phyloP scores from a whole-genome alignment of 208 protist species.

The Trypanosomatidae sp. region DNA sequence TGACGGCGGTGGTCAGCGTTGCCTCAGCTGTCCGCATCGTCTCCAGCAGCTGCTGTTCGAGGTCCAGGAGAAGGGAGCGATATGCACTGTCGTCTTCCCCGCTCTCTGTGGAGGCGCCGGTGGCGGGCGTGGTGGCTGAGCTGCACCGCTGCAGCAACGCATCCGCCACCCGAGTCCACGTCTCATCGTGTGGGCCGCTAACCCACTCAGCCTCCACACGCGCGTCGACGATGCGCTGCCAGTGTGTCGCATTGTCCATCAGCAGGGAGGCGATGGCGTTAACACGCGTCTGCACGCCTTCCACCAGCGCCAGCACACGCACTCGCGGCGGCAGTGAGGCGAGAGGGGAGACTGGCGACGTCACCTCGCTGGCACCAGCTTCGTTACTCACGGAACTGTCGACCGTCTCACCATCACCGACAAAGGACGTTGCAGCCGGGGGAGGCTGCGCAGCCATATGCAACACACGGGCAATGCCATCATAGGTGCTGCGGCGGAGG shows the following conservation, averaged over 20 bases:
- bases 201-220: constrained; percentile 12
- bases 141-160: constrained; percentile 13
- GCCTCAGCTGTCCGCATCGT: constrained; percentile 7
- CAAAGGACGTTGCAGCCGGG: too few species aligned
- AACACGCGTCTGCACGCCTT: constrained; percentile 31
- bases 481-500: constrained; percentile 16
- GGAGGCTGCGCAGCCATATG: neutral
- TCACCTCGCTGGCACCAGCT: neutral
- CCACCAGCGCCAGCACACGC: constrained; percentile 22
- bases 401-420: neutral
- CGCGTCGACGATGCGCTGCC: constrained; percentile 42
- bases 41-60: constrained; percentile 27
- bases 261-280: constrained; percentile 42
- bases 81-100: neutral
- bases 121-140: neutral
- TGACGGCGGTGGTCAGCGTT: constrained; percentile 1
- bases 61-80: constrained; percentile 9
- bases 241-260: constrained; percentile 48
- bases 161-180: constrained; percentile 16
- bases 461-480: constrained; percentile 7
- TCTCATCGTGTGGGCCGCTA: constrained; percentile 2
- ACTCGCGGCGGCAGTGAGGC: neutral
- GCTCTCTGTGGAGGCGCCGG: neutral
- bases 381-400: neutral
- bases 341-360: neutral